A percentile compares a stretch with the other conserved stretches of the same genome.
Conservation (phyloP, 1,284 basidiomycete species). For the Ustilago bromivora region DNA sequence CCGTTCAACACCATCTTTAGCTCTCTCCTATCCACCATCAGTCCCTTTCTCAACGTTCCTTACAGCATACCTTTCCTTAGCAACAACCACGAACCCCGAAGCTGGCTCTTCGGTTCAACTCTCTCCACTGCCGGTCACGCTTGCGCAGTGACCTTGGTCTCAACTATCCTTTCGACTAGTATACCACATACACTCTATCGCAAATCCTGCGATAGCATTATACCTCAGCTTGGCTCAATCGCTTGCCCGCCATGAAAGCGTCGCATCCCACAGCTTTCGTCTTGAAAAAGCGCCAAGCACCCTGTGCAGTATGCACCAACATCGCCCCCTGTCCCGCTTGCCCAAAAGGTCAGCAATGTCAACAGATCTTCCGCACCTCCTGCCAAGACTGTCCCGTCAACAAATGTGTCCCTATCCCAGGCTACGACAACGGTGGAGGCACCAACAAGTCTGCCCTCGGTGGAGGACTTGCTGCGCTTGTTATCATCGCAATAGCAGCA, state of each 20-base stretch:
- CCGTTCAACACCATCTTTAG: not conserved
- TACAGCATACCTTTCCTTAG: not conserved
- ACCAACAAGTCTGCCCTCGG: constrained; percentile 46
- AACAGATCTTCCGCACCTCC: constrained; percentile 49
- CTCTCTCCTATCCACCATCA: not conserved
- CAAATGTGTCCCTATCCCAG: constrained; percentile 43
- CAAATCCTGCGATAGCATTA: not conserved
- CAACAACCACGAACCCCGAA: not conserved
- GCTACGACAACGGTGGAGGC: constrained; percentile 4
- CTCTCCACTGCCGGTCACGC: not conserved
- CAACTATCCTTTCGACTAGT: not conserved
- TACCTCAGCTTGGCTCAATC: not conserved
- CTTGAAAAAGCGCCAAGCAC: constrained; percentile 38
- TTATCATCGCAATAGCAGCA: constrained; percentile 30
- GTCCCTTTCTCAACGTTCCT: not conserved
- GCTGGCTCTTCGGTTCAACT: constrained; percentile 28
- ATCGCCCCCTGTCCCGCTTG: constrained; percentile 47
- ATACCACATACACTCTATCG: not conserved
- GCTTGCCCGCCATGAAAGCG: constrained; percentile 13
- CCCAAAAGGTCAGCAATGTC: constrained; percentile 43
- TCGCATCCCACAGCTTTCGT: constrained; percentile 36
- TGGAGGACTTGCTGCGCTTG: constrained; percentile 44
- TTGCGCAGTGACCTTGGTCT: not conserved
- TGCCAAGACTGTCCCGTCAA: constrained; percentile 55
- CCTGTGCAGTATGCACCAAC: constrained; percentile 48